Base-by-base conservation (phyloP, 805 yeast genomes). In the Candida khao-thaluensis region DNA sequence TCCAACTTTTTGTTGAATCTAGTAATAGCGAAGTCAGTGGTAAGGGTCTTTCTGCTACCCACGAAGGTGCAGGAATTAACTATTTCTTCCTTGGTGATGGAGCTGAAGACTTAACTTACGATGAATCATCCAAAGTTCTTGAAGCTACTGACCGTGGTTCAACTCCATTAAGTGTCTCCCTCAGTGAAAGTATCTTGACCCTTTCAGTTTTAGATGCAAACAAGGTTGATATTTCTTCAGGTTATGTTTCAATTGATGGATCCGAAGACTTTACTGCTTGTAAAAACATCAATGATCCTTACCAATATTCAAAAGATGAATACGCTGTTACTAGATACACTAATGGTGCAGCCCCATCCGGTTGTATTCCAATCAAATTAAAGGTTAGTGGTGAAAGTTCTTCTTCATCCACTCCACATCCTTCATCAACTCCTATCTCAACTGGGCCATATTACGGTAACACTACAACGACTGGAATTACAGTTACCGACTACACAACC, bases 31-130 rank as follows among this genome's bases (percentile, higher is more conserved):
- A 39, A 7, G 37, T 68, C 36, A 42, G 64, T 41, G 63, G 62
- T 25, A 39, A 52, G 14, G 62, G 58, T 30, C 41, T 67, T 27
- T 43, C 51, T 34, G 42, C 59, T 22, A 41, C 42, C 29, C 77
- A 70, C 49, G 72, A 64, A 50, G 76, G 76, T 48, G 76, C 76
- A 37, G 76, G 66, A 38, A 51, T 68, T 42, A 54, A 61, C 56
- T 72, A 69, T 53, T 48, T 65, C 24, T 60, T 64, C 54, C 43
- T 64, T 30, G 62, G 61, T 20, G 57, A 57, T n/a, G 26, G 40
- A 12, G 41, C 38, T 17, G 51, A 60, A 26, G 43, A 43, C 9
- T 45, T 57, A 22, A 35, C 45, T 32, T 63, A 57, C 47, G 53
- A 54, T 24, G 17, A 12, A 18, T n/a, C 32, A 4, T 23, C 37